Conservation (phyloP, 371 early-diverging fungal genomes). For the Mortierella sp. region DNA sequence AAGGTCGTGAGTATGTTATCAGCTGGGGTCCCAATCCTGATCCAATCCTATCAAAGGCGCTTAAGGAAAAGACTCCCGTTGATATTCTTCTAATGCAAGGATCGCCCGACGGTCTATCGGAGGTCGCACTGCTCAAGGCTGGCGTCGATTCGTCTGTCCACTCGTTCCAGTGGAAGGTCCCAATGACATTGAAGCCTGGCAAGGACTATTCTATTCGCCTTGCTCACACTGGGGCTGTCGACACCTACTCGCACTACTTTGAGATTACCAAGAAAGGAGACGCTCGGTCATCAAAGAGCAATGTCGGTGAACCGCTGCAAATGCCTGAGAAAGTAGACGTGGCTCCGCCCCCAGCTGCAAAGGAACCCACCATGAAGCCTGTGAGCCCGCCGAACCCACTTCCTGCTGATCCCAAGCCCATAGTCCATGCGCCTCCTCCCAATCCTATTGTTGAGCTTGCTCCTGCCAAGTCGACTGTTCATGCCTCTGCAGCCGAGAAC, state of each 20-base stretch:
- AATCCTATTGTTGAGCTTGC: too few relatives aligned
- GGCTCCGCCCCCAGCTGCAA: slow-evolving; percentile 11
- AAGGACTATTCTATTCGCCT: slow-evolving; percentile 47
- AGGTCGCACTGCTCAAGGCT: slow-evolving; percentile 18
- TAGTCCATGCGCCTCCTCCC: slow-evolving; percentile 1
- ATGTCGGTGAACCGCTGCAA: slow-evolving; percentile 43
- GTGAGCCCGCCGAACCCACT: slow-evolving; percentile 35
- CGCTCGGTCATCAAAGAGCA: slow-evolving; percentile 30
- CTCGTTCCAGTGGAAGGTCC: slow-evolving; percentile 38
- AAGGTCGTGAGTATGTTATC: slow-evolving; percentile 43
- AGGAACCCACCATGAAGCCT: slow-evolving; percentile 26
- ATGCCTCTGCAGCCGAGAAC: background rate
- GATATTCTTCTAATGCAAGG: slow-evolving; percentile 43
- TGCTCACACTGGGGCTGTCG: slow-evolving; percentile 14
- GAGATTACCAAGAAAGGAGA: slow-evolving; percentile 36
- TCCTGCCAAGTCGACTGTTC: background rate
- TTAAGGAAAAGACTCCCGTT: slow-evolving; percentile 26
- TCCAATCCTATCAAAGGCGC: slow-evolving; percentile 18
- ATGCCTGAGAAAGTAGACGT: slow-evolving; percentile 32
- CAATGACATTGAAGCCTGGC: slow-evolving; percentile 17
- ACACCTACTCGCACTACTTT: slow-evolving; percentile 53
- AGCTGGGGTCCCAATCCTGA: slow-evolving; percentile 52
- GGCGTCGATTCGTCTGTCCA: slow-evolving; percentile 25
- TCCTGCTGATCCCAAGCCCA: slow-evolving; percentile 36
- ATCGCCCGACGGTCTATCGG: slow-evolving; percentile 14